Conservation (phyloP, 176 grass and related monocot species). For the Luzula sylvatica region DNA sequence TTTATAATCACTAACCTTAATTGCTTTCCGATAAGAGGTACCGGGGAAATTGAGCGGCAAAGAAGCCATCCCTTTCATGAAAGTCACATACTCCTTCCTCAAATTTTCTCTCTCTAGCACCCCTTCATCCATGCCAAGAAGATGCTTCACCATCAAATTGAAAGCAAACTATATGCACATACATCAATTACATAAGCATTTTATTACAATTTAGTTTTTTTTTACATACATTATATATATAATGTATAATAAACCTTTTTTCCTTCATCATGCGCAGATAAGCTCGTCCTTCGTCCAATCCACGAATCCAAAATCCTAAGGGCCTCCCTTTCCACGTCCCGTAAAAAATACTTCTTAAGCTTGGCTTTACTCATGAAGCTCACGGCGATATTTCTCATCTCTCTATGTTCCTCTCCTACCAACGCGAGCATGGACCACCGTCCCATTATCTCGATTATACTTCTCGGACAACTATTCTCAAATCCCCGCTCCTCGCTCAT, state of each 20-base stretch:
- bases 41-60: constrained; percentile 23
- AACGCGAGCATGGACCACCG: constrained; percentile 18
- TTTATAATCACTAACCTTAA: constrained; percentile 11
- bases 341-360: constrained; percentile 4
- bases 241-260: constrained; percentile 7
- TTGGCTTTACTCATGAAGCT: constrained; percentile 11
- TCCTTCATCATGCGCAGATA: constrained; percentile 13
- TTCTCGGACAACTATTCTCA: constrained; percentile 15
- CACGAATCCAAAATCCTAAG: constrained; percentile 16
- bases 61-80: constrained; percentile 28
- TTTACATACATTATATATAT: neutral
- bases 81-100: constrained; percentile 19
- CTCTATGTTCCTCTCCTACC: constrained; percentile 5
- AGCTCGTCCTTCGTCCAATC: neutral
- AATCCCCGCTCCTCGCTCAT: constrained; percentile 19
- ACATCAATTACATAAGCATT: neutral
- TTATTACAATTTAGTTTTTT: neutral
- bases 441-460: constrained; percentile 22
- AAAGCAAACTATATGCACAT: constrained; percentile 17
- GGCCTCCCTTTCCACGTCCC: neutral
- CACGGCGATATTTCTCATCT: constrained; percentile 21
- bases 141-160: constrained; percentile 25
- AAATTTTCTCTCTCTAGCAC: constrained; percentile 7
- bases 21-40: constrained; percentile 18
- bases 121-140: constrained; percentile 19